These are phyloP conservation scores for Mayamaea pseudoterrestris DNA, from an alignment of 108 stramenopile species.

Conservation along the genomic window DNA sequence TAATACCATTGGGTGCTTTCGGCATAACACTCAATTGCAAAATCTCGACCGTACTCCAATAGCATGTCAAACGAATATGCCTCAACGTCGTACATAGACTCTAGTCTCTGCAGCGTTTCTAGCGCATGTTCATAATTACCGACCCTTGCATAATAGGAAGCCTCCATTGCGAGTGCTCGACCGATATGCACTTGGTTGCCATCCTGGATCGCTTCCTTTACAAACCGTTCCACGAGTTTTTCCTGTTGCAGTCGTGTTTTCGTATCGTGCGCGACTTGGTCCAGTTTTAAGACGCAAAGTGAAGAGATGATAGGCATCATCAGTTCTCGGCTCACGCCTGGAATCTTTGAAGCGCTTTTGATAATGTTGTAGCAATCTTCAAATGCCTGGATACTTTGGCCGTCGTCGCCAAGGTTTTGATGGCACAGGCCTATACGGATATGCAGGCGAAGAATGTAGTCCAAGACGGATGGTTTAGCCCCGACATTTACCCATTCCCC, in stretches of 20 bases:
- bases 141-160: constrained; percentile 23
- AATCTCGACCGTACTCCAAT: constrained; percentile 11
- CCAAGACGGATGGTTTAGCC: constrained; percentile 12
- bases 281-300: constrained; percentile 8
- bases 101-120: constrained; percentile 17
- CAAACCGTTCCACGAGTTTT: constrained; percentile 31
- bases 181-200: constrained; percentile 46
- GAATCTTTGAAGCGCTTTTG: constrained; percentile 10
- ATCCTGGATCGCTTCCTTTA: constrained; percentile 33
- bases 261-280: constrained; percentile 1
- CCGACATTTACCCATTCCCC: constrained; percentile 11
- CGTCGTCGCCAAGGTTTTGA: constrained; percentile 7
- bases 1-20: constrained; percentile 18
- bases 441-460: constrained; percentile 17
- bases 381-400: constrained; percentile 8
- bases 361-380: constrained; percentile 17
- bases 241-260: constrained; percentile 12
- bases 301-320: constrained; percentile 19
- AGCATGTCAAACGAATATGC: constrained; percentile 3
- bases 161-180: constrained; percentile 48
- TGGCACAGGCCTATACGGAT: constrained; percentile 18
- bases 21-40: constrained; percentile 2
- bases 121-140: constrained; percentile 39
- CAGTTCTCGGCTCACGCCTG: constrained; percentile 6
- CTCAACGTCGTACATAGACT: constrained; percentile 28